Percentiles rank a stretch among this genome's conserved stretches.
Evolutionary conservation across 805 yeast species (phyloP).

Genomic region (Saccharomycopsis microspora): DNA sequence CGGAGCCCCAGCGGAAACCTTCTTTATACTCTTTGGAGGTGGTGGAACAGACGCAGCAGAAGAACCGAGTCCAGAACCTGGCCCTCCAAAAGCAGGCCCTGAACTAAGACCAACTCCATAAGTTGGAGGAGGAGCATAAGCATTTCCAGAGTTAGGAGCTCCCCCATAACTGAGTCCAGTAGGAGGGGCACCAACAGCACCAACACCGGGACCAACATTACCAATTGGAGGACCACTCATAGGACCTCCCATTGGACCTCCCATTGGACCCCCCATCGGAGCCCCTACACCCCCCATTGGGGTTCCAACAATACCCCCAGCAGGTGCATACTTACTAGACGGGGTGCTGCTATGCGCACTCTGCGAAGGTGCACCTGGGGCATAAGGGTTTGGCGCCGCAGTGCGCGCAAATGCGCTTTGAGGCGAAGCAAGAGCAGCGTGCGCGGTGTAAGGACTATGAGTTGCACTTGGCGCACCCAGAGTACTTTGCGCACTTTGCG

Average conservation of each 20-base stretch:
- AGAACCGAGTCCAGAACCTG: conserved; percentile 18
- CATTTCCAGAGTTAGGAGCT: neutral
- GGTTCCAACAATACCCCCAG: neutral
- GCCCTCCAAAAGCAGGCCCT: conserved; percentile 1
- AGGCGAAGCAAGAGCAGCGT: too few relatives aligned
- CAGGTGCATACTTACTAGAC: neutral
- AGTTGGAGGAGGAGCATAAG: neutral
- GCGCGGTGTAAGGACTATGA: too few relatives aligned
- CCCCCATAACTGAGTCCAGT: neutral
- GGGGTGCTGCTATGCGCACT: too few relatives aligned
- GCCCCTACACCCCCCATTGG: neutral
- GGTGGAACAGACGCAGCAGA: conserved; percentile 21
- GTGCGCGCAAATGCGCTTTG: too few relatives aligned
- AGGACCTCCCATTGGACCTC: too few relatives aligned
- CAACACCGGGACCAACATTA: too few relatives aligned
- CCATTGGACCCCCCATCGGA: conserved; percentile 1
- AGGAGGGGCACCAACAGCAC: too few relatives aligned
- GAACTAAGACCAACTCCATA: too few relatives aligned
- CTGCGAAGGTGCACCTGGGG: conserved; percentile 19
- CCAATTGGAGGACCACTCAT: conserved; percentile 3
- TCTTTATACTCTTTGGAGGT: conserved; percentile 15
- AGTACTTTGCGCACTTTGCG: too few relatives aligned
- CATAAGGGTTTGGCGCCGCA: conserved; percentile 23
- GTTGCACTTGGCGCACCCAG: too few relatives aligned
- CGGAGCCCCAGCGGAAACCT: conserved; percentile 34